Evolutionary conservation across 768 basidiomycete genomes (phyloP).

Genomic region (Gloeopeniophorella convolvens): DNA sequence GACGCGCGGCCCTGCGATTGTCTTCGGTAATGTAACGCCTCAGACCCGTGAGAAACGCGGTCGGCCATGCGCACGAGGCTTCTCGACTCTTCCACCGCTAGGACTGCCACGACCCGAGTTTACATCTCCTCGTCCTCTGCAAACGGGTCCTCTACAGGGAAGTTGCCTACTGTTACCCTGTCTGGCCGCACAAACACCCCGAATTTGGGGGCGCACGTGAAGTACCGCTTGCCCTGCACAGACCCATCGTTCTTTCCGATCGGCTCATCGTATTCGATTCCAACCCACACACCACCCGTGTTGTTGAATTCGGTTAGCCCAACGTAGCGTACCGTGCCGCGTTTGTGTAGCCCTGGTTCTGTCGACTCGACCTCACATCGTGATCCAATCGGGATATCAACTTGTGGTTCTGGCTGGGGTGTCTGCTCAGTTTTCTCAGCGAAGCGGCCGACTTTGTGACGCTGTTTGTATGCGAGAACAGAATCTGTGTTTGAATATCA

Average conservation of each 20-base stretch:
- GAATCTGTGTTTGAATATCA: constrained; percentile 48
- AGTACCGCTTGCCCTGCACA: constrained; percentile 82
- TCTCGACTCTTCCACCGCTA: constrained; percentile 14
- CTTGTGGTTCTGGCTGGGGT: constrained; percentile 24
- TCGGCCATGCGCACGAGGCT: constrained; percentile 1
- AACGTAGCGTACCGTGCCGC: constrained; percentile 82
- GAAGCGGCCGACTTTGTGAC: constrained; percentile 84
- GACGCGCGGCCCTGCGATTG: constrained; percentile 18
- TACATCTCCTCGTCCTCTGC: constrained; percentile 76
- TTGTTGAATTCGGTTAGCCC: constrained; percentile 73
- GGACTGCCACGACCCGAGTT: background rate
- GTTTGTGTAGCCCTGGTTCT: constrained; percentile 64
- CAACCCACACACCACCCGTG: constrained; percentile 70
- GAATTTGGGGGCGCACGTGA: constrained; percentile 66
- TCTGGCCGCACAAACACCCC: constrained; percentile 87
- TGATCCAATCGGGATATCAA: constrained; percentile 58
- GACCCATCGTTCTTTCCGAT: constrained; percentile 95
- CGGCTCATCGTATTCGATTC: constrained; percentile 93
- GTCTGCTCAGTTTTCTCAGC: constrained; percentile 44
- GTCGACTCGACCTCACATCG: constrained; percentile 77
- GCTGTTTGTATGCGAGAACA: constrained; percentile 83
- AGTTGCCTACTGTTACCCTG: constrained; percentile 78
- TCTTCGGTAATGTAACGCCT: background rate
- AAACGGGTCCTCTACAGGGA: constrained; percentile 73
- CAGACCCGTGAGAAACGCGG: constrained; percentile 13